Percentiles rank a stretch among this genome's conserved stretches.
phyloP scores from a whole-genome alignment of 371 early-diverging fungal species.

The Rhizopus arrhizus region DNA sequence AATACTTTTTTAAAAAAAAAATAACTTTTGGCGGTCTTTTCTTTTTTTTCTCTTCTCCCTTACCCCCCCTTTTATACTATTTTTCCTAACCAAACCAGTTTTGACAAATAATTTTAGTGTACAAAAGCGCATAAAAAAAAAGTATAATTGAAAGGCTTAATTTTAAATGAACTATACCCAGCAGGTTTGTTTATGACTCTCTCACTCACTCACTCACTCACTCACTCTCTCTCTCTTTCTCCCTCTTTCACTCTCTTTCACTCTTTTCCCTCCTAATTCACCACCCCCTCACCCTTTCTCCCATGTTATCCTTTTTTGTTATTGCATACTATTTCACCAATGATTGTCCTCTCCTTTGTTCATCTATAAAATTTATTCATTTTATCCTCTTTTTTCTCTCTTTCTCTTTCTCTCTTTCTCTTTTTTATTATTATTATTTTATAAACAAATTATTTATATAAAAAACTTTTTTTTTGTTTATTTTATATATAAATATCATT shows the following conservation, averaged over 20 bases:
- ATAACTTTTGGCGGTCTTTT: not conserved
- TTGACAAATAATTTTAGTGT: too few species aligned
- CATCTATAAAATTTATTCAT: not conserved
- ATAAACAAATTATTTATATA: not conserved
- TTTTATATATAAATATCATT: conserved; percentile 11
- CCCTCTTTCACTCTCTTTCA: not conserved
- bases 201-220: too few species aligned
- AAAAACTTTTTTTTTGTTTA: conserved; percentile 11
- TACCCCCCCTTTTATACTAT: not conserved
- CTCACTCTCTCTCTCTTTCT: not conserved
- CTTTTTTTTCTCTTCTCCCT: conserved; percentile 4
- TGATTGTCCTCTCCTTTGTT: not conserved
- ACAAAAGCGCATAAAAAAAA: too few species aligned
- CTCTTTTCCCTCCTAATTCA: not conserved
- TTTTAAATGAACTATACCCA: not conserved
- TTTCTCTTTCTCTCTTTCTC: conserved; percentile 5
- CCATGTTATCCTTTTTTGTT: not conserved
- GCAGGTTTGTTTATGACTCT: not conserved
- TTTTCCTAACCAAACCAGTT: not conserved
- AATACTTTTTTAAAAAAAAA: too few species aligned
- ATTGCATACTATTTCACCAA: not conserved
- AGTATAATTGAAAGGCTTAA: not conserved
- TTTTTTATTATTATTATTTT: not conserved
- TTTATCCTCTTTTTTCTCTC: not conserved
- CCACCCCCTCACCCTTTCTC: not conserved